Evolutionary conservation across 2,329 filamentous ascomycete species (phyloP).

Genomic region (Mycosphaerella sp.): DNA sequence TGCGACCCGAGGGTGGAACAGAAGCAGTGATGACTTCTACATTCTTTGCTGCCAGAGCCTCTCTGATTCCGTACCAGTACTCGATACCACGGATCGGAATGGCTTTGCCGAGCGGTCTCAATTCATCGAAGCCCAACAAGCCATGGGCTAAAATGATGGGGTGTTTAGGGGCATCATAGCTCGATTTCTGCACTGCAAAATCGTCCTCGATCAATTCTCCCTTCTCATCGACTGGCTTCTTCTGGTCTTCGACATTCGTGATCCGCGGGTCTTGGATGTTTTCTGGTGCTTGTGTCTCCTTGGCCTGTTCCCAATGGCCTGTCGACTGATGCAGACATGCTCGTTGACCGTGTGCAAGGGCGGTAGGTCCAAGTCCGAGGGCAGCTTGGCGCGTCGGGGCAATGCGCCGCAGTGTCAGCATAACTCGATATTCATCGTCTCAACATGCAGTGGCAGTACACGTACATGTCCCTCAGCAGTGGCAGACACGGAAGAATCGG

Average conservation of each 20-base stretch:
- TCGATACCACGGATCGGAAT: slow-evolving; percentile 49
- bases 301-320: not conserved
- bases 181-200: slow-evolving; percentile 53
- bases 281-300: slow-evolving; percentile 1
- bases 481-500: not conserved
- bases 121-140: slow-evolving; percentile 60
- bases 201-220: slow-evolving; percentile 45
- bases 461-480: too few relatives aligned
- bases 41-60: slow-evolving; percentile 51
- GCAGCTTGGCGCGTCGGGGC: not conserved
- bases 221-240: slow-evolving; percentile 10
- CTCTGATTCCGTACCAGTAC: slow-evolving; percentile 60
- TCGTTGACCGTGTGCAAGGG: not conserved
- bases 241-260: slow-evolving; percentile 11
- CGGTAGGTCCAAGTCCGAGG: not conserved
- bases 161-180: slow-evolving; percentile 51
- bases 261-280: slow-evolving; percentile 24
- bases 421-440: slow-evolving; percentile 4
- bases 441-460: not conserved
- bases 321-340: not conserved
- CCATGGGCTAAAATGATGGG: slow-evolving; percentile 60
- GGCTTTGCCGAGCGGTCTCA: slow-evolving; percentile 46
- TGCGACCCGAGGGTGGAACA: slow-evolving; percentile 54
- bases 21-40: slow-evolving; percentile 57
- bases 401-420: slow-evolving; percentile 2